Base-by-base conservation (phyloP, 1,139 yeast species). In the Geotrichum klebahnii region DNA sequence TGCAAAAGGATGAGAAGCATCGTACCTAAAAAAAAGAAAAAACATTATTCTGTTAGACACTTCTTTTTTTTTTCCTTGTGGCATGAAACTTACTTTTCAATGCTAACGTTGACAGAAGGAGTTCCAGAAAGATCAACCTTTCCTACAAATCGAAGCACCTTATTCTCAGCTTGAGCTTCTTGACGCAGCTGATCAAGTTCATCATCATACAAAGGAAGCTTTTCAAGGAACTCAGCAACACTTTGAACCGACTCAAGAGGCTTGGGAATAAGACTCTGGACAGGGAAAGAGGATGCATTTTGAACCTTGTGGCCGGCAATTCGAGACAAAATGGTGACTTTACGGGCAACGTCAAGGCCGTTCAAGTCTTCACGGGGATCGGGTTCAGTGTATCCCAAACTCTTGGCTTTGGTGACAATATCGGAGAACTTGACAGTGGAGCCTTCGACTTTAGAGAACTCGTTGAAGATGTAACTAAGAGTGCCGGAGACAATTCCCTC, bases 291-390 rank as follows among this genome's bases (percentile, higher is more conserved):
- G 34, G 92, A 78, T 60, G 97, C 95, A n/a, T 94, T 83, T 66
- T 84, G 84, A 28, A 92, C 87, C 53, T 80, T 73, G 53, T 85
- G 77, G 1, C 98, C 98, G 19, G 96, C 78, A 51, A 92, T 78
- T 74, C 99, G 84, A 42, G 97, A 95, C 57, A 92, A 78, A 57
- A 92, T 92, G 28, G 98, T 89, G 33, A 92, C 96, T 70, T 92
- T 92, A 76, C 98, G 84, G 37, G 99, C 99, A 54, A 92, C 97
- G 64, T 92, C 98, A 67, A 92, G 77, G 53, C 99, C 99, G 67
- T 92, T 92, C 69, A 92, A 79, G 67, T 92, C 99, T 67, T 92
- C 99, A 72, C 99, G 82, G 67, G 98, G 98, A 68, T 92, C 99
- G 46, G 99, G 98, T 71, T 94, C 99, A 40, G 97, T 92, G 78